Evolutionary conservation across 495 filamentous ascomycete species (phyloP), one percentile per base, ranked within the genome.

Genomic region (Podospora tetraspora): DNA sequence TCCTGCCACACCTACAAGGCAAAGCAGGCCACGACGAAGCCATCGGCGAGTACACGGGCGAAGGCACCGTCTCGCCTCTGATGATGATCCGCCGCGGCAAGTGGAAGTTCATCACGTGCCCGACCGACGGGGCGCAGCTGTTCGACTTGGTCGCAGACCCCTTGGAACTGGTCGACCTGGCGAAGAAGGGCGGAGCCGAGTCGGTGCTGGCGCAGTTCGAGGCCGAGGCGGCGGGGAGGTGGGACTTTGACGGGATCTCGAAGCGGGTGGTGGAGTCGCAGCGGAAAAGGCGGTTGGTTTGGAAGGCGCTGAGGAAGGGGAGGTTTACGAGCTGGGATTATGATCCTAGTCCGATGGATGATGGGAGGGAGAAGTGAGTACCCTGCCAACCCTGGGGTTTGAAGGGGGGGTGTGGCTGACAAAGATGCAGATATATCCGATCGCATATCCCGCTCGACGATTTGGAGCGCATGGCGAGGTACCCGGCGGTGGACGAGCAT

Each of bases 41-140:
- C 23, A 89, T 92, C 72, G 92, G 90, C 65, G 92, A 97, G 78
- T 97, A 96, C 78, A 92, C 91, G 76, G 92, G 90, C 22, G 92
- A 97, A 78, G 92, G 92, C 59, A 95, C 92, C 3, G 84, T 94
- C 67, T 87, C 89, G 6, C 92, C 92, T 0, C 82, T 94, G n/a
- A 89, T 95, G 80, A 97, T 97, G 92, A 96, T 97, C 74, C 86
- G 87, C 32, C 88, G 90, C 59, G 92, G 91, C 12, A 80, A 80
- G 59, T 95, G 89, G 89, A 97, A 97, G 79, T 94, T 91, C 69
- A 84, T 92, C 68, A 90, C 88, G 69, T 96, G 91, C 66, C 86
- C 90, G 8, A 88, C 90, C 19, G 93, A 97, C 75, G 88, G 89
- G 4, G 85, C 90, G 11, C 90, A 92, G 82, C 85, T 97, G 19